phyloP scores from a whole-genome alignment of 306 rosid species.

The Senna tora region DNA sequence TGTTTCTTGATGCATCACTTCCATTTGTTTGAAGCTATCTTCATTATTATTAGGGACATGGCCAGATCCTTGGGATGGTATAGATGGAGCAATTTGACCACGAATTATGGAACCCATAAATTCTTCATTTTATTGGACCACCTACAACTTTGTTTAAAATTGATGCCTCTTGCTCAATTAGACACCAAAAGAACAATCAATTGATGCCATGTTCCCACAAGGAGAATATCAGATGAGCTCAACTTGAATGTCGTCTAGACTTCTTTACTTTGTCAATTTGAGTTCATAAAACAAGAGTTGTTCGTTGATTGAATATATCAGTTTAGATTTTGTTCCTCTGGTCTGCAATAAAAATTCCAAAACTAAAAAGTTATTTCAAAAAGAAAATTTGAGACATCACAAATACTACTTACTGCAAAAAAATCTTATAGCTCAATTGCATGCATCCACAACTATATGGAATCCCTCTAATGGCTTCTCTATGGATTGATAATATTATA shows the following conservation, averaged over 20 bases:
- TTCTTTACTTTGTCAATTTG: neutral
- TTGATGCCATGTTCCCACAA: too few relatives aligned
- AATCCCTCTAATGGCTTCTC: constrained; percentile 95
- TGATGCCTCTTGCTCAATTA: too few relatives aligned
- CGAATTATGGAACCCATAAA: too few relatives aligned
- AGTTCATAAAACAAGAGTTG: neutral
- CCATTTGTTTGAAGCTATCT: too few relatives aligned
- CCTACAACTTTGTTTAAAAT: too few relatives aligned
- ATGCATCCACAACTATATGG: constrained; percentile 94
- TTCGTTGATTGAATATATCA: neutral
- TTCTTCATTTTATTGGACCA: too few relatives aligned
- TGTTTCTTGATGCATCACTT: too few relatives aligned
- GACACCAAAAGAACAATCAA: too few relatives aligned
- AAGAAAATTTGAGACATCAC: constrained; percentile 2
- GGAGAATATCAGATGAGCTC: too few relatives aligned
- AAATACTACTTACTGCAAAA: constrained; percentile 66
- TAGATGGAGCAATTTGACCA: too few relatives aligned
- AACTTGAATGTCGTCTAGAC: neutral
- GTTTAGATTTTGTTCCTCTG: constrained; percentile 18
- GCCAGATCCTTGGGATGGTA: too few relatives aligned
- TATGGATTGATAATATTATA: constrained; percentile 39
- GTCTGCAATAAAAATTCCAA: constrained; percentile 2
- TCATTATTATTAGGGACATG: too few relatives aligned
- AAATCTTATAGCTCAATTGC: constrained; percentile 97
- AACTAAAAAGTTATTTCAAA: constrained; percentile 1